These are phyloP conservation scores for Pseudonitzschia multistriata DNA, from an alignment of 108 stramenopile genomes.

Conservation along the genomic window DNA sequence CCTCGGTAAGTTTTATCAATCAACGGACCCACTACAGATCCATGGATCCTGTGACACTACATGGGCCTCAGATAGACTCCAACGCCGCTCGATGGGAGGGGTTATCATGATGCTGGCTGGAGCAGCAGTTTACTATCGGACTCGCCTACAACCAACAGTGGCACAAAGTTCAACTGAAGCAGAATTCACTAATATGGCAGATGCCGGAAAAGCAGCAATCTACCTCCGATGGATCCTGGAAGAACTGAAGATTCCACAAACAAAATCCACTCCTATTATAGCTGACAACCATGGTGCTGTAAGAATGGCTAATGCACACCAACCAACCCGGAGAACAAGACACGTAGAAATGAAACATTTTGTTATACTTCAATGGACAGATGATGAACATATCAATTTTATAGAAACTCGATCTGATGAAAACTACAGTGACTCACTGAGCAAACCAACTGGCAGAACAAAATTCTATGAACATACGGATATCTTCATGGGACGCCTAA, in stretches of 20 bases:
- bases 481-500: too few relatives aligned
- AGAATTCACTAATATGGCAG: constrained; percentile 20
- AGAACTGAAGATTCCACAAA: constrained; percentile 6
- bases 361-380: too few relatives aligned
- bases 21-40: too few relatives aligned
- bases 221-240: constrained; percentile 30
- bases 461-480: too few relatives aligned
- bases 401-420: too few relatives aligned
- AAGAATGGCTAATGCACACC: constrained; percentile 27
- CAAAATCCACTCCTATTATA: constrained; percentile 14
- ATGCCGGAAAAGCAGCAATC: constrained; percentile 29
- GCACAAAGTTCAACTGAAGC: constrained; percentile 30
- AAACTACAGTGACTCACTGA: too few relatives aligned
- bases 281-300: constrained; percentile 36
- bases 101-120: constrained; percentile 29
- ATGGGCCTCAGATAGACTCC: constrained; percentile 28
- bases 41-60: constrained; percentile 29
- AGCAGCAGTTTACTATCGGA: constrained; percentile 29
- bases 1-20: too few relatives aligned
- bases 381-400: too few relatives aligned
- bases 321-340: too few relatives aligned
- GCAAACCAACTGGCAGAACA: too few relatives aligned
- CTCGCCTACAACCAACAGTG: constrained; percentile 21
- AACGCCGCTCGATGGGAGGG: constrained; percentile 30
- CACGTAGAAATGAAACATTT: too few relatives aligned